Base-by-base conservation (phyloP, 345 rosid species). In the rapeseed (Brassica napus) region DNA sequence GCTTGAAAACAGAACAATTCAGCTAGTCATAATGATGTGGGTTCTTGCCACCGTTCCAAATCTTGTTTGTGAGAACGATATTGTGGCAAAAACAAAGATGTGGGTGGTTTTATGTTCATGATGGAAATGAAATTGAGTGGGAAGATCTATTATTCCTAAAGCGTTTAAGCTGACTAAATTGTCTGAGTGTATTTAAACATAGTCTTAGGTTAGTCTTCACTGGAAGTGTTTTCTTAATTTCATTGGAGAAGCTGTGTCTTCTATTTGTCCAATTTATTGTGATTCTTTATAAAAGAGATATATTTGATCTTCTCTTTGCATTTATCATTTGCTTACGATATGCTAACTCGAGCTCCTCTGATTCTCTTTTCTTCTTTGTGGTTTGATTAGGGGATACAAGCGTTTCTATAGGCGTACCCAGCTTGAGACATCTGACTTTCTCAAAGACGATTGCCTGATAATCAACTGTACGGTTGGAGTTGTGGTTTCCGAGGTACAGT, bases 381-480 rank as follows among this genome's bases (percentile, higher is more conserved):
- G 37, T 32, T 55, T 80, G 44, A 81, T 69, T 85, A 96, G 98
- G 98, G 99, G 99, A 30, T 93, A 90, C 88, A 92, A 90, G 81
- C 97, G 97, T 37, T 96, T 96, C 80, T 89, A 84, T 71, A 86
- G 88, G 75, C 90, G 97, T 81, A 81, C 85, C 24, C 74, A 83
- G 55, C 83, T 93, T 60, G 98, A 96, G 80, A 80, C 89, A 30
- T 93, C 99, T 39, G 94, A 92, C 76, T 96, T 71, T 79, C 77
- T 93, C 44, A 96, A 90, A 86, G 89, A 93, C 35, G 97, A 93
- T 76, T 89, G 97, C 84, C 86, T 96, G 61, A 78, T 83, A 82
- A 87, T 96, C 85, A 91, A 90, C 74, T 93, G 98, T 83, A 93
- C 94, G 26, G 91, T 93, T 58, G 99, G 98, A 75, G 98, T 92